Percentiles rank a stretch among this genome's conserved stretches.
phyloP scores from a whole-genome alignment of 2,329 filamentous ascomycete species.

The Peltaster fructicola region DNA sequence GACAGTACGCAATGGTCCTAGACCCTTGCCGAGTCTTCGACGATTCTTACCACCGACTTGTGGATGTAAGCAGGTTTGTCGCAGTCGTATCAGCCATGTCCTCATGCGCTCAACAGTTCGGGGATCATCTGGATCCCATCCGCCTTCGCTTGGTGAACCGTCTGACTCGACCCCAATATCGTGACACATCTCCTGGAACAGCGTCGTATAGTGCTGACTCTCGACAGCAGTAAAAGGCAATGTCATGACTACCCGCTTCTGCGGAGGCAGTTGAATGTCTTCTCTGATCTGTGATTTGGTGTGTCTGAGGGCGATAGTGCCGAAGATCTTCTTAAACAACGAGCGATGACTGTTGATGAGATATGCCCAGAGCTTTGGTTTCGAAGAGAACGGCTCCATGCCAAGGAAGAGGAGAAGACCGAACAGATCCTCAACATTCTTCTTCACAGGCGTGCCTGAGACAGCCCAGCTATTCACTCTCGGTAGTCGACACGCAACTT shows the following conservation, averaged over 20 bases:
- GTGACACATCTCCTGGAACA: constrained; percentile 60
- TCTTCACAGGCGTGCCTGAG: constrained; percentile 75
- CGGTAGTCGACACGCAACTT: constrained; percentile 62
- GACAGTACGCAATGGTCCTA: constrained; percentile 57
- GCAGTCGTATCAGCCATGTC: constrained; percentile 55
- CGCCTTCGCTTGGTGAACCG: constrained; percentile 42
- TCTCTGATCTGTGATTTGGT: constrained; percentile 65
- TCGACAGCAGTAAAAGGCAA: constrained; percentile 83
- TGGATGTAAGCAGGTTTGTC: constrained; percentile 73
- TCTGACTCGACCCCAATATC: constrained; percentile 46
- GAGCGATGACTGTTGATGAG: constrained; percentile 42
- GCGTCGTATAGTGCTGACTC: constrained; percentile 66
- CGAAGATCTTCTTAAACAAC: constrained; percentile 53
- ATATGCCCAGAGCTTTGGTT: constrained; percentile 47
- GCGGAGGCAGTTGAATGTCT: constrained; percentile 62
- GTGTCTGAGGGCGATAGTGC: constrained; percentile 59
- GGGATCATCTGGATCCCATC: constrained; percentile 47
- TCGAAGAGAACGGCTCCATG: constrained; percentile 57
- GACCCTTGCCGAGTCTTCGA: constrained; percentile 41
- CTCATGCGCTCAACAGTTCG: constrained; percentile 53
- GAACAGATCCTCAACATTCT: constrained; percentile 59
- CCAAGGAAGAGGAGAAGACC: constrained; percentile 68
- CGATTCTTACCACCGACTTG: constrained; percentile 56
- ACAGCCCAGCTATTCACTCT: constrained; percentile 81
- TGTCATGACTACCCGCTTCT: constrained; percentile 73